These are phyloP conservation scores for Lasiodiplodia citricola DNA, from an alignment of 2,329 filamentous ascomycete species.

Conservation along the genomic window DNA sequence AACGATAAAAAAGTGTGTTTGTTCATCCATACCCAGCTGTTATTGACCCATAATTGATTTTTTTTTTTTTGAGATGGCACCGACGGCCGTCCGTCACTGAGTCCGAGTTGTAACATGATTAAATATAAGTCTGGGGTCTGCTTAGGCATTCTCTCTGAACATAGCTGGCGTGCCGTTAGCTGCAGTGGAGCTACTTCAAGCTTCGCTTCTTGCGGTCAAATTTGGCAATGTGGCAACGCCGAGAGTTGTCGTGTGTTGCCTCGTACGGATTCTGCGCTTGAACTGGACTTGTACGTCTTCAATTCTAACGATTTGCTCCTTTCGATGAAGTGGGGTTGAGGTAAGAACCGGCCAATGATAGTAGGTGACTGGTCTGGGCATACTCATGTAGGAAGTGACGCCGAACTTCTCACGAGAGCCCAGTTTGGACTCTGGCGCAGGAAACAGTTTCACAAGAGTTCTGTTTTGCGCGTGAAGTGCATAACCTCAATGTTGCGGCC, in stretches of 20 bases:
- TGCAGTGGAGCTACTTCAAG: background rate
- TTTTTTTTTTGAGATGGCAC: fast-evolving
- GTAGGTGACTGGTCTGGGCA: background rate
- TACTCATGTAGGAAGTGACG: background rate
- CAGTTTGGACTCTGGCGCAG: background rate
- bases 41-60: background rate
- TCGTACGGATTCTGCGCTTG: background rate
- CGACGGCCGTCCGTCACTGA: background rate
- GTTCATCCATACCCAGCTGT: background rate
- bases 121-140: background rate
- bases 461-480: background rate
- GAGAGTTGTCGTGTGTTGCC: background rate
- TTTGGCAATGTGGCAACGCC: background rate
- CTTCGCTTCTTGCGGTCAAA: background rate
- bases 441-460: too few species aligned
- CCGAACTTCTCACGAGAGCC: background rate
- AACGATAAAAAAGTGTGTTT: background rate
- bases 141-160: background rate
- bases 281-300: background rate
- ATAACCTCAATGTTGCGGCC: background rate
- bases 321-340: background rate
- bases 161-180: background rate
- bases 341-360: background rate
- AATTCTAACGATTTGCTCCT: background rate
- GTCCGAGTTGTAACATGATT: background rate